Evolutionary conservation across 2,329 filamentous ascomycete species (phyloP).

Genomic region (Colletotrichum tabaci): DNA sequence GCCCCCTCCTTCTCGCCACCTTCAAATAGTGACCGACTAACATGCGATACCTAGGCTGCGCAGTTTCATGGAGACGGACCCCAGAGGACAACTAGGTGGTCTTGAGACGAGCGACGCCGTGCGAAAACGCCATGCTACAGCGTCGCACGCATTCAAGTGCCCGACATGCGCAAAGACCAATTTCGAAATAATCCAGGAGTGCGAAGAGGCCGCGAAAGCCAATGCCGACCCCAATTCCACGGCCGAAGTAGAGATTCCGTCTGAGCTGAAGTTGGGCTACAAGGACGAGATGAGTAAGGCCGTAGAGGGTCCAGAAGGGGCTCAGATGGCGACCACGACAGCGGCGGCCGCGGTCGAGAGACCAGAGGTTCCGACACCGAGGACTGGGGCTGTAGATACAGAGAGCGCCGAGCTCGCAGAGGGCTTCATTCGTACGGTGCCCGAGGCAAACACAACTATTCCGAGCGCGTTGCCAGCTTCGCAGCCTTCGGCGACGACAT

Average conservation of each 20-base stretch:
- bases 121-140: conserved; percentile 77
- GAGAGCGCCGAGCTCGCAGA: conserved; percentile 69
- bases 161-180: conserved; percentile 79
- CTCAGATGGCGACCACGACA: neutral
- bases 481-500: neutral
- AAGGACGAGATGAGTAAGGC: conserved; percentile 76
- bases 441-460: conserved; percentile 41
- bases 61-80: conserved; percentile 93
- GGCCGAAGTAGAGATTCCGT: conserved; percentile 65
- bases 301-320: conserved; percentile 23
- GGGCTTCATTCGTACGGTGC: conserved; percentile 69
- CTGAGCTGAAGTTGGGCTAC: conserved; percentile 77
- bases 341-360: neutral
- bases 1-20: neutral
- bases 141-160: conserved; percentile 79
- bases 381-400: conserved; percentile 49
- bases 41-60: conserved; percentile 66
- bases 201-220: conserved; percentile 70
- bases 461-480: neutral
- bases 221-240: conserved; percentile 46
- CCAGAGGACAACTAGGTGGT: conserved; percentile 90
- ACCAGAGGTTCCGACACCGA: neutral
- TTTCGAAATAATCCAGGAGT: conserved; percentile 80
- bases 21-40: neutral
- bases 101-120: conserved; percentile 81